Base-by-base conservation (phyloP, 371 early-diverging fungal species). In the Cladochytrium tenue region DNA sequence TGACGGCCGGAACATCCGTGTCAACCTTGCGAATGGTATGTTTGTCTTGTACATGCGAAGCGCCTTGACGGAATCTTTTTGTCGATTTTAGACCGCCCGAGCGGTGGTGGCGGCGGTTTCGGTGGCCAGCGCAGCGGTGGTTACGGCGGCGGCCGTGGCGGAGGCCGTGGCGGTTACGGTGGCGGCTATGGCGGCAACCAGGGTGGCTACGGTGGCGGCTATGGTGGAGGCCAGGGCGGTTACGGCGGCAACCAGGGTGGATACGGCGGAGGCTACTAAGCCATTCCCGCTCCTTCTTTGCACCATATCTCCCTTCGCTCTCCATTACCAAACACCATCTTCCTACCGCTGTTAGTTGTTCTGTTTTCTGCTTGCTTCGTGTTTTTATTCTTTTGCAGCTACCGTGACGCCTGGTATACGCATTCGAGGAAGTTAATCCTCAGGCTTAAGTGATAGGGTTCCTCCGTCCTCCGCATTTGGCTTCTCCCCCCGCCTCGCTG, bases 1-100 rank as follows among this genome's bases (percentile, higher is more conserved):
- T 59, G 88, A 90, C 63, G 89, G 89, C 52, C 86, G 90, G 34
- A 68, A 60, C 53, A 79, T 90, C 77, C 85, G 87, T 68, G 89
- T 89, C 67, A 75, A 83, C 74, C 61, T 76, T 51, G 82, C 82
- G 62, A 74, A 72, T 69, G 74, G 69, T 58, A 32, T 56, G 35
- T 55, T 55, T 55, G 10, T 10, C n/a, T 10, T 25, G 7, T 26
- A 25, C 27, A 7, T 55, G 27, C 26, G 55, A 17, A 10, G 17
- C 10, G 17, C 26, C 10, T 25, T 55, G 10, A 55, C 26, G 10
- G 13, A 55, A 23, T 55, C 26, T 55, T 26, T 27, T 17, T 55
- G 13, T 55, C 26, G 10, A 57, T 58, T 17, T 15, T 43, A 25
- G 15, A 10, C 32, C 63, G 74, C 59, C 70, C 69, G 58, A 71